These are phyloP conservation scores for Colletotrichum liaoningense DNA, from an alignment of 2,329 filamentous ascomycete genomes.

Conservation along the genomic window DNA sequence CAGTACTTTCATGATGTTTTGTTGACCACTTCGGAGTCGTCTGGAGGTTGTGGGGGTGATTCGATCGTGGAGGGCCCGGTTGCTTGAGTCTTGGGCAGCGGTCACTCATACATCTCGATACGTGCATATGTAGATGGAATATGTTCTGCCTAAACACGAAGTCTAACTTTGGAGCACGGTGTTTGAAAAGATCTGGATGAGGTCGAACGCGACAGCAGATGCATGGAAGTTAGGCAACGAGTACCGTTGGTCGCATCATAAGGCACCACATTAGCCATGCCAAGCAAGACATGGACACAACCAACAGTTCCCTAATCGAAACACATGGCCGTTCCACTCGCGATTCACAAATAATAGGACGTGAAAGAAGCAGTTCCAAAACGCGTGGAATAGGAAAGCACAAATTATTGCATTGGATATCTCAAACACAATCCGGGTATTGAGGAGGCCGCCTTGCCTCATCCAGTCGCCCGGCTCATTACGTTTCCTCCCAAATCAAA, in stretches of 20 bases:
- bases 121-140: not conserved
- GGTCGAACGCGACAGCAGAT: not conserved
- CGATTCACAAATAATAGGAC: not conserved
- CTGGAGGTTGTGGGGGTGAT: not conserved
- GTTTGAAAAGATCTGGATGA: not conserved
- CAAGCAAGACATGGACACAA: not conserved
- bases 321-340: not conserved
- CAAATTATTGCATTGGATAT: slow-evolving; percentile 2
- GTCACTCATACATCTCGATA: not conserved
- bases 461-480: not conserved
- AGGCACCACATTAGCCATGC: too few relatives aligned
- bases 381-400: not conserved
- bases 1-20: not conserved
- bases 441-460: slow-evolving; percentile 10
- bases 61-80: too few relatives aligned
- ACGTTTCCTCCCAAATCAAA: not conserved
- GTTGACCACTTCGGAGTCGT: not conserved
- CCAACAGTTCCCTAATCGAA: not conserved
- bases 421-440: not conserved
- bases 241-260: not conserved
- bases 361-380: not conserved
- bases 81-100: not conserved
- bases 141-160: not conserved
- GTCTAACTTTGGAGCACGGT: not conserved
- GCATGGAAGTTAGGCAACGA: not conserved